Evolutionary conservation across 2,329 filamentous ascomycete genomes (phyloP), one percentile per base, ranked within the genome.

Genomic region (Fusarium sp.): DNA sequence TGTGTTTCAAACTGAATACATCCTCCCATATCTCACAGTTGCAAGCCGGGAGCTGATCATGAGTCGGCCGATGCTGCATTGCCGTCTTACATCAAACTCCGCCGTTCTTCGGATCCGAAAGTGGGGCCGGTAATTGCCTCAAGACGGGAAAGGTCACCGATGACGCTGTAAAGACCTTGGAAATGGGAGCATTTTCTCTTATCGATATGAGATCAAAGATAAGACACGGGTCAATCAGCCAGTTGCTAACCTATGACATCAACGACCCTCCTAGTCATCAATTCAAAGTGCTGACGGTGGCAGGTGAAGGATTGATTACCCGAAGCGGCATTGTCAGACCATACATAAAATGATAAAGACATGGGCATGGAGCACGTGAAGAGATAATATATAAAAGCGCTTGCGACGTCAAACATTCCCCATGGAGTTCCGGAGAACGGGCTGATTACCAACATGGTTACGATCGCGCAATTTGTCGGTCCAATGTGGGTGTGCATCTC

Each of bases 391-490:
- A 15, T 15, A n/a, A n/a, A n/a, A n/a, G n/a, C 12, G 8, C 32
- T 3, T 14, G 26, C 34, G 42, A 17, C 20, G 15, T 26, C 21
- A 19, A n/a, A 7, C 24, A 7, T 7, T 51, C 44, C 12, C 32
- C 26, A 36, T 48, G 39, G 32, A 46, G 61, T 23, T 40, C 48
- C 61, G 61, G 60, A 45, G 53, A 38, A 43, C 38, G 60, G 60
- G 30, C 6, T 64, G 59, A 58, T 63, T 63, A 63, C 60, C 46
- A 63, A 63, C 45, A 63, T 34, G 20, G 34, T 7, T 42, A 46
- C 40, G 48, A 63, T 63, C 56, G 58, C 58, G 58, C 58, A 61
- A 62, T 61, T 30, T 14, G 47, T 40, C 40, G 38, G 32, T 62
- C 57, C 19, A 39, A 28, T 51, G 39, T 57, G 60, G 60, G 58